Evolutionary conservation across 768 basidiomycete species (phyloP).

Genomic region (Daedaleopsis sinensis): DNA sequence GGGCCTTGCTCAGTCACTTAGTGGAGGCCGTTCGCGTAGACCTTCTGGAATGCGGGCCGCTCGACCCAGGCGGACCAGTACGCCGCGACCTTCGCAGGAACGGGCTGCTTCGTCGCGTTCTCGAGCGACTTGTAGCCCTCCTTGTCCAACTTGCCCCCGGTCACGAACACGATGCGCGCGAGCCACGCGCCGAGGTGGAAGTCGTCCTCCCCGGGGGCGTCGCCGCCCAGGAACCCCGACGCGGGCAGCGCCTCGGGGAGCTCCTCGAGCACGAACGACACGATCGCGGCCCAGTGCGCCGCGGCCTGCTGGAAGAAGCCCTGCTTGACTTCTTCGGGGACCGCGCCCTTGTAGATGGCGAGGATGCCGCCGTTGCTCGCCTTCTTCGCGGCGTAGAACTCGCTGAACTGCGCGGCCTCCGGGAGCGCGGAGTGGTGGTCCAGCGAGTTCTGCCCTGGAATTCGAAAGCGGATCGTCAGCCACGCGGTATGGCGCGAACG

Average conservation of each 20-base stretch:
- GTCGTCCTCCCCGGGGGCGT: constrained; percentile 52
- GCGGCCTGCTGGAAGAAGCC: constrained; percentile 43
- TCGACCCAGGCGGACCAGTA: constrained; percentile 50
- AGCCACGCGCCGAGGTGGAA: constrained; percentile 59
- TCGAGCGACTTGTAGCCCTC: constrained; percentile 43
- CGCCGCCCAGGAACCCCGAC: constrained; percentile 51
- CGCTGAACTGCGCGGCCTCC: constrained; percentile 40
- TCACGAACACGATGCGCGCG: constrained; percentile 45
- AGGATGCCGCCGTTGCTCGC: constrained; percentile 43
- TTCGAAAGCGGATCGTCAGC: neutral
- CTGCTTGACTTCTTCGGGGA: constrained; percentile 36
- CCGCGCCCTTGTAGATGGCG: constrained; percentile 44
- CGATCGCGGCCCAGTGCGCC: constrained; percentile 42
- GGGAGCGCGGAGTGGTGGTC: constrained; percentile 38
- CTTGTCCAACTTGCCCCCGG: constrained; percentile 39
- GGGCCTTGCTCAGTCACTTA: constrained; percentile 23
- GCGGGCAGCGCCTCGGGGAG: constrained; percentile 45
- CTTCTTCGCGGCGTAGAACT: constrained; percentile 48
- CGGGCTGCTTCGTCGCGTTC: constrained; percentile 39
- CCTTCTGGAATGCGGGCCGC: constrained; percentile 43
- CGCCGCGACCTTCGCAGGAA: constrained; percentile 41
- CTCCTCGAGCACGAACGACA: constrained; percentile 40
- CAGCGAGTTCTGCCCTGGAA: constrained; percentile 47
- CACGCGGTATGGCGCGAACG: neutral
- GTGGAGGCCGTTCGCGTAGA: constrained; percentile 48